These are phyloP conservation scores for Komagataella pastoris DNA, from an alignment of 805 yeast genomes.

Conservation along the genomic window DNA sequence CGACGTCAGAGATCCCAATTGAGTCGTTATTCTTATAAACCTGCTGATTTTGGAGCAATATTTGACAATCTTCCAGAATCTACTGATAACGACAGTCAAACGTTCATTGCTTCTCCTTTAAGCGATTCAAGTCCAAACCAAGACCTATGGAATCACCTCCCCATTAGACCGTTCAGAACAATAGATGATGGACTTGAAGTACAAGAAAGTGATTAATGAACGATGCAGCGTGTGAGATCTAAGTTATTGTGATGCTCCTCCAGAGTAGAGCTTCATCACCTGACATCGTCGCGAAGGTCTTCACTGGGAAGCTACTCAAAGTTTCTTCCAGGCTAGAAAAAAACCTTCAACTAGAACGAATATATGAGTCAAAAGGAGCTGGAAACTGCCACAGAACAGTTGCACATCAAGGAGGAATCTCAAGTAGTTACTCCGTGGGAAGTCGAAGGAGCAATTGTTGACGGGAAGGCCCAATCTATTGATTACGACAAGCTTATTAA, in stretches of 20 bases:
- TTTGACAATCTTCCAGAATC: not conserved
- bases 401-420: conserved; percentile 15
- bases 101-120: not conserved
- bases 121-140: not conserved
- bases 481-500: conserved; percentile 81
- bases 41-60: not conserved
- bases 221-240: not conserved
- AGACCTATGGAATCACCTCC: not conserved
- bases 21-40: not conserved
- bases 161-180: not conserved
- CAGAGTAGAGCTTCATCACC: not conserved
- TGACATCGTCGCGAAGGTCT: not conserved
- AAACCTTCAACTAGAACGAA: not conserved
- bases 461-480: conserved; percentile 81
- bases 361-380: conserved; percentile 7
- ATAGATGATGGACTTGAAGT: not conserved
- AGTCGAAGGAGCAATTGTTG: conserved; percentile 95
- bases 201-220: not conserved
- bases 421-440: conserved; percentile 94
- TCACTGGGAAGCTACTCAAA: not conserved
- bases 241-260: not conserved
- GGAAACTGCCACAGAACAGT: conserved; percentile 9
- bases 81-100: not conserved
- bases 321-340: not conserved
- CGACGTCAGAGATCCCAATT: not conserved